Evolutionary conservation across 1,284 basidiomycete genomes (phyloP), one percentile per base, ranked within the genome.

Genomic region (Fistulina hepatica): DNA sequence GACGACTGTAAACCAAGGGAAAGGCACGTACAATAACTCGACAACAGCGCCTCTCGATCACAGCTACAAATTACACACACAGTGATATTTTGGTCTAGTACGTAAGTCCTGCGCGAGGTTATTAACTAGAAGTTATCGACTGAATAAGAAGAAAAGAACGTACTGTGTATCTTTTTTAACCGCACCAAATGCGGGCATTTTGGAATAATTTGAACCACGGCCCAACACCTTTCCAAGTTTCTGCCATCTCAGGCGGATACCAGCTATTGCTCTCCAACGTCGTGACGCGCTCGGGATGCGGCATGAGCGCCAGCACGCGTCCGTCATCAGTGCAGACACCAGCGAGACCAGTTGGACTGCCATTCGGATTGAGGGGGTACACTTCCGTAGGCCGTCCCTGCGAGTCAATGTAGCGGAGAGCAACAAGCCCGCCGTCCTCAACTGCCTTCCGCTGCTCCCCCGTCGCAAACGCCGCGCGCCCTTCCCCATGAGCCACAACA

Each of bases 131-230:
- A n/a, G n/a, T n/a, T n/a, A n/a, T n/a, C n/a, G n/a, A n/a, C n/a
- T n/a, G n/a, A n/a, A n/a, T n/a, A n/a, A n/a, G n/a, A n/a, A n/a
- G n/a, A n/a, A n/a, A n/a, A n/a, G n/a, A n/a, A n/a, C n/a, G n/a
- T n/a, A n/a, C n/a, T n/a, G n/a, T n/a, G n/a, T n/a, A n/a, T n/a
- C n/a, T n/a, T n/a, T 41, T 41, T 42, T 43, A 54, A 31, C 44
- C 52, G 50, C 72, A 74, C 73, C 73, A 76, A 44, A 51, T 57
- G 43, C 82, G 67, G n/a, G 89, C 93, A 56, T 81, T 97, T 63
- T 92, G 85, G 76, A 97, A 98, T 57, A 97, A 61, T 54, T 73
- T 78, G 64, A 95, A 92, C 94, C 94, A 98, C 2, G 94, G 94
- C 2, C 91, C 93, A 33, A 69, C 66, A 17, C 77, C 75, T 42